A percentile compares a stretch with the other conserved stretches of the same genome.
These are phyloP conservation scores for Chalaropsis thielavioides DNA, from an alignment of 2,329 filamentous ascomycete genomes.

Conservation along the genomic window DNA sequence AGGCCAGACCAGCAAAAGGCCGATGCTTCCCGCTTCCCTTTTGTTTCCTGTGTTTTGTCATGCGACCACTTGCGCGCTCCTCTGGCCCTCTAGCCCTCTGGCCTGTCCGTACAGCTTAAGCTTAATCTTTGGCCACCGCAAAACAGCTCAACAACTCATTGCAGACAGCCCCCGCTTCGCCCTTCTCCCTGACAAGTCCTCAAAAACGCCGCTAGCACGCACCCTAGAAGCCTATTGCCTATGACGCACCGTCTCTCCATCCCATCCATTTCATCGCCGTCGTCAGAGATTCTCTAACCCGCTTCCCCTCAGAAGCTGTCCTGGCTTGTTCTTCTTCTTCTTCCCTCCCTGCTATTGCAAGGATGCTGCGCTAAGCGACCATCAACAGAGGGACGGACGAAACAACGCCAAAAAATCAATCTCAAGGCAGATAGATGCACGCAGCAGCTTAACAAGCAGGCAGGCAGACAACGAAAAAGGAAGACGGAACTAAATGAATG, in stretches of 20 bases:
- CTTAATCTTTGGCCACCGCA: neutral
- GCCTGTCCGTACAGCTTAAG: neutral
- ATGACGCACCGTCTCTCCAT: neutral
- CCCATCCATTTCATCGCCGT: neutral
- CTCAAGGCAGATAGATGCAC: neutral
- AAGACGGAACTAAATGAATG: neutral
- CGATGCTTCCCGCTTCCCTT: neutral
- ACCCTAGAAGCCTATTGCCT: neutral
- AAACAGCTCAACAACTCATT: neutral
- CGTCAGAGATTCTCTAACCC: neutral
- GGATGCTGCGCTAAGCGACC: neutral
- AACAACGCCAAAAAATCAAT: neutral
- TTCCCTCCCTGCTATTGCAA: neutral
- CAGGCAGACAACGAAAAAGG: neutral
- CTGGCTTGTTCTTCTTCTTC: neutral
- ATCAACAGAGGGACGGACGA: neutral
- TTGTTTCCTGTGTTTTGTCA: too few species aligned
- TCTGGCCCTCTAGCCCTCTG: too few species aligned
- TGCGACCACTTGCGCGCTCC: too few species aligned
- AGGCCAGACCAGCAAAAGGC: neutral
- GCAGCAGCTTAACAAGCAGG: neutral
- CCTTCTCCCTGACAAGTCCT: neutral
- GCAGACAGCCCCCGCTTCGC: neutral
- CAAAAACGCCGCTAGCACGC: neutral
- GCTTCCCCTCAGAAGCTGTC: neutral